phyloP scores from a whole-genome alignment of 805 yeast species.

The Lipomyces lipofer region DNA sequence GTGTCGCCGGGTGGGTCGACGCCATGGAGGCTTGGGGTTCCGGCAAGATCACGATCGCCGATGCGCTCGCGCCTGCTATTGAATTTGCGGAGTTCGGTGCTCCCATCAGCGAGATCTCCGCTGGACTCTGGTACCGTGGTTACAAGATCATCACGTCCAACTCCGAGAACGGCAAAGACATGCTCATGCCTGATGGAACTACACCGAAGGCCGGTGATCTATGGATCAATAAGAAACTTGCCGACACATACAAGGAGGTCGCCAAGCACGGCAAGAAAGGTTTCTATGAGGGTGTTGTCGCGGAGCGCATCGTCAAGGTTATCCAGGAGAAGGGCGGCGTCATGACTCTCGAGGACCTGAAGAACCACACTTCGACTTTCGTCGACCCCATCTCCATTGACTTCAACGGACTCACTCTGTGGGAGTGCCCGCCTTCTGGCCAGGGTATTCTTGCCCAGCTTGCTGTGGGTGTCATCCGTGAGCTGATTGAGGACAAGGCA shows the following conservation, averaged over 20 bases:
- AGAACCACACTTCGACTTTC: constrained; percentile 57
- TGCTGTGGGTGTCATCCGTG: constrained; percentile 64
- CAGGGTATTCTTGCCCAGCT: constrained; percentile 76
- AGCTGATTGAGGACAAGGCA: constrained; percentile 49
- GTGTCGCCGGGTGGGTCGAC: constrained; percentile 78
- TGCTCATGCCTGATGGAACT: constrained; percentile 38
- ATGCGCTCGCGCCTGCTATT: constrained; percentile 64
- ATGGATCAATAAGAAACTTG: constrained; percentile 53
- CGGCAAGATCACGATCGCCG: constrained; percentile 58
- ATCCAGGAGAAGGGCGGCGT: constrained; percentile 57
- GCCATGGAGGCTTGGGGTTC: constrained; percentile 71
- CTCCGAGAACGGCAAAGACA: constrained; percentile 40
- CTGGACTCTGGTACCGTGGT: constrained; percentile 51
- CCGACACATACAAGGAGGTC: constrained; percentile 52
- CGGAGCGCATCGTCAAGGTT: constrained; percentile 60
- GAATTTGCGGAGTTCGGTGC: constrained; percentile 69
- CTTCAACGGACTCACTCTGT: constrained; percentile 55
- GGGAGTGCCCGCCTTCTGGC: constrained; percentile 87
- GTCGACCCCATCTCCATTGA: constrained; percentile 64
- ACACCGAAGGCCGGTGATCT: constrained; percentile 64
- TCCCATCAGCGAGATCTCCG: constrained; percentile 62
- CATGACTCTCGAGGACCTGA: constrained; percentile 56
- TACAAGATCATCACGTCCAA: constrained; percentile 43
- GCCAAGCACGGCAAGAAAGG: constrained; percentile 62
- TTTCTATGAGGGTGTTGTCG: constrained; percentile 70